These are phyloP conservation scores for Adenanthera pavonina DNA, from an alignment of 306 rosid species.

Conservation along the genomic window DNA sequence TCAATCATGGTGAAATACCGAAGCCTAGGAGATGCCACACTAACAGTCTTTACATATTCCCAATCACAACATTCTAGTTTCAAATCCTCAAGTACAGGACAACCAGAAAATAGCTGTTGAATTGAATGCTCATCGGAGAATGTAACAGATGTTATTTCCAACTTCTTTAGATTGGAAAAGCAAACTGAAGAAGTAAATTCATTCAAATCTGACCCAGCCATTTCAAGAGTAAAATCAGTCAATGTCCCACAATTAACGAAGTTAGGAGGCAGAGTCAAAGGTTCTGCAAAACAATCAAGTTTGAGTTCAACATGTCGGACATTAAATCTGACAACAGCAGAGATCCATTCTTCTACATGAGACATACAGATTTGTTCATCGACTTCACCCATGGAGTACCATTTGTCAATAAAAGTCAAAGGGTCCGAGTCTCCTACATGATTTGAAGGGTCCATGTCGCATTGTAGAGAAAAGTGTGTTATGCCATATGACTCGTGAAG, in stretches of 20 bases:
- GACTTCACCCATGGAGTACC: no score
- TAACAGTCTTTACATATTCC: background rate
- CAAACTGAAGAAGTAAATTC: background rate
- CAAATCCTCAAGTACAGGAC: background rate
- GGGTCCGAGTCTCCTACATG: no score
- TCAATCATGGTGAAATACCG: background rate
- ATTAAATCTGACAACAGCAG: background rate
- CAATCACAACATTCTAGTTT: background rate
- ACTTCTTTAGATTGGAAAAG: background rate
- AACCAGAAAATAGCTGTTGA: background rate
- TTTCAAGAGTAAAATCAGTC: background rate
- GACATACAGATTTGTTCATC: no score
- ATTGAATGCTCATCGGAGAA: background rate
- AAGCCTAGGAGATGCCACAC: background rate
- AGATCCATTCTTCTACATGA: background rate
- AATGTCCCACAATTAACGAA: background rate
- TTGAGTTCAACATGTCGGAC: background rate
- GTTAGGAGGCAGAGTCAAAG: background rate
- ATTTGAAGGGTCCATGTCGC: background rate
- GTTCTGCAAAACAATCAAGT: background rate
- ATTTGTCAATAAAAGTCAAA: no score
- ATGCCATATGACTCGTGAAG: constrained; percentile 5
- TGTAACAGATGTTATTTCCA: background rate
- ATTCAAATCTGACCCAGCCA: background rate
- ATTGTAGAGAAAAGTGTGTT: background rate